A percentile compares a stretch with the other conserved stretches of the same genome.
These are phyloP conservation scores for Leishmania guyanensis DNA, from an alignment of 208 protist genomes.

Conservation along the genomic window DNA sequence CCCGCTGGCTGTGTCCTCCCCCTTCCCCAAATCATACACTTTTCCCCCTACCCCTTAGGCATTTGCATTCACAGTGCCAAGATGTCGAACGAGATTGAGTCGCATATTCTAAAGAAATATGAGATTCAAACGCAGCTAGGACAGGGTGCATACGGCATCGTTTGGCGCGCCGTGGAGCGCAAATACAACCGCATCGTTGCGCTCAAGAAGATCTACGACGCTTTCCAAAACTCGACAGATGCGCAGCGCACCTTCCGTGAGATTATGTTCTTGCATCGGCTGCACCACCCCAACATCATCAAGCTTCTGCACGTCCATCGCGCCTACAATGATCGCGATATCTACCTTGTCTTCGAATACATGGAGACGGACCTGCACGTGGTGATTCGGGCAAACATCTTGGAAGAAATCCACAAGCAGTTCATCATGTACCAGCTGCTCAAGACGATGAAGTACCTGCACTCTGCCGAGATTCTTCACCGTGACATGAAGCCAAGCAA, in stretches of 20 bases:
- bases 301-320: conserved; percentile 96
- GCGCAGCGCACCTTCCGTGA: conserved; percentile 96
- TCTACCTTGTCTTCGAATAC: conserved; percentile 98
- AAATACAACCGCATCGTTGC: conserved; percentile 92
- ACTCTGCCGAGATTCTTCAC: conserved; percentile 92
- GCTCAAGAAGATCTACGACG: conserved; percentile 97
- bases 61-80: neutral
- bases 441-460: conserved; percentile 97
- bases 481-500: conserved; percentile 95
- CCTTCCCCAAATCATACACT: neutral
- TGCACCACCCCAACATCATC: conserved; percentile 98
- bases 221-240: conserved; percentile 94
- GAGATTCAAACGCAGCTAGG: conserved; percentile 94
- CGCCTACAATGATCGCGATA: conserved; percentile 97
- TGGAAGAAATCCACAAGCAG: conserved; percentile 97
- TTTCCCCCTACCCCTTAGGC: neutral
- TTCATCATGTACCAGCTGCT: conserved; percentile 98
- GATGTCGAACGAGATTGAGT: conserved; percentile 93
- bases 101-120: conserved; percentile 94
- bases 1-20: neutral
- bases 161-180: conserved; percentile 93
- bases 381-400: conserved; percentile 97
- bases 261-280: conserved; percentile 97
- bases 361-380: conserved; percentile 96
- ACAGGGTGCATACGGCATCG: conserved; percentile 96